phyloP scores from a whole-genome alignment of 1,139 yeast genomes.

The Hansenula sp. region DNA sequence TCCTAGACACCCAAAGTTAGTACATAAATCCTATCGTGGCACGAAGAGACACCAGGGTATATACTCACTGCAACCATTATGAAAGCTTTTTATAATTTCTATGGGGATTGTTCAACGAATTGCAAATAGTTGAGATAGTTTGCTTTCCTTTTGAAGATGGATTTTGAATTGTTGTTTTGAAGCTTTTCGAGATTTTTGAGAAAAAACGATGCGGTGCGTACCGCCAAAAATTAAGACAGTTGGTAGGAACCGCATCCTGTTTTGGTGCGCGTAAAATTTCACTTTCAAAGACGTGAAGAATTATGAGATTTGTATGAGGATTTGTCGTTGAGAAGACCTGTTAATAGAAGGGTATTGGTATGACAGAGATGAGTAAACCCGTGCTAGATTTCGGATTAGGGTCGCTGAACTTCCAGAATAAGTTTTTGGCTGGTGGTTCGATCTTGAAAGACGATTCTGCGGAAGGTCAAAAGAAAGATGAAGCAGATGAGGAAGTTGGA shows the following conservation, averaged over 20 bases:
- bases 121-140: no score
- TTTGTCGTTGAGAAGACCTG: no score
- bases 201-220: no score
- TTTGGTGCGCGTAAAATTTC: no score
- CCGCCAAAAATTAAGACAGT: no score
- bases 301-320: no score
- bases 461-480: conserved; percentile 7
- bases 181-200: no score
- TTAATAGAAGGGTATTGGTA: no score
- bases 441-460: neutral
- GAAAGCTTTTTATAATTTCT: neutral
- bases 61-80: neutral
- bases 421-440: conserved; percentile 6
- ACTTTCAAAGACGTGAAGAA: no score
- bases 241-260: no score
- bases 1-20: conserved; percentile 8
- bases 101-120: neutral
- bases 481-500: neutral
- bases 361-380: conserved; percentile 13
- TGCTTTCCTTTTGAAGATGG: neutral
- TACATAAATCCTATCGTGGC: neutral
- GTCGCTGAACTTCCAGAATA: conserved; percentile 17
- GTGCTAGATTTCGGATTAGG: conserved; percentile 15
- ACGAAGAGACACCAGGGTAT: neutral
- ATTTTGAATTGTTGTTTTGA: no score